phyloP scores from a whole-genome alignment of 164 flowering plant species.

The grape (Vitis vinifera) region ASM3070453v1 NC_081819.1:1697001-1697500 shows the following conservation, averaged over 20 bases:
- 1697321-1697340: neutral
- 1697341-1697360: too few relatives aligned
- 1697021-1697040: constrained; percentile 71
- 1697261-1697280: too few relatives aligned
- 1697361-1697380: too few relatives aligned
- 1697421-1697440: too few relatives aligned
- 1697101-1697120: constrained; percentile 20
- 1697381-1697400: too few relatives aligned
- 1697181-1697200: neutral
- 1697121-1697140: neutral
- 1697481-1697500: too few relatives aligned
- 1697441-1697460: too few relatives aligned
- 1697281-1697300: neutral
- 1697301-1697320: neutral
- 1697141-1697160: constrained; percentile 7
- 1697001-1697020: constrained; percentile 89
- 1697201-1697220: neutral
- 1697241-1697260: too few relatives aligned
- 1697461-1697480: too few relatives aligned
- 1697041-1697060: constrained; percentile 74
- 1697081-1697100: constrained; percentile 87
- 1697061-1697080: constrained; percentile 93
- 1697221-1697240: neutral
- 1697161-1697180: neutral
- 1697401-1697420: too few relatives aligned